These are phyloP conservation scores for Schizosaccharomyces osmophilus DNA, from an alignment of 805 yeast species.

Conservation along the genomic window DNA sequence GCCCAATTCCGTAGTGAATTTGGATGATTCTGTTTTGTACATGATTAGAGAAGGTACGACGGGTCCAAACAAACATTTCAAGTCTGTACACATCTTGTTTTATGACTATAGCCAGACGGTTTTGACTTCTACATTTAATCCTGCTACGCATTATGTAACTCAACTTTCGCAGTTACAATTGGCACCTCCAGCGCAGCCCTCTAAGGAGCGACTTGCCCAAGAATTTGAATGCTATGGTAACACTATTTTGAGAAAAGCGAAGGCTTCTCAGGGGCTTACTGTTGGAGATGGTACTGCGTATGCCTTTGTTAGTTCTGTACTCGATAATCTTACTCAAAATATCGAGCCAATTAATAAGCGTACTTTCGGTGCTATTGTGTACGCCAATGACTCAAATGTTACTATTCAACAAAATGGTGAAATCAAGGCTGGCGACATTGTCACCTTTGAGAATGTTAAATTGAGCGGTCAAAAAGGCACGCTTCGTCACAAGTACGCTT, in stretches of 20 bases:
- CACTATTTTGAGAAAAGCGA: constrained; percentile 23
- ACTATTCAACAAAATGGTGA: constrained; percentile 30
- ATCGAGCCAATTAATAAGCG: constrained; percentile 38
- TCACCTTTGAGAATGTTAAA: constrained; percentile 49
- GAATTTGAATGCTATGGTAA: constrained; percentile 29
- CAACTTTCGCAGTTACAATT: constrained; percentile 15
- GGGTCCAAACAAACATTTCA: neutral
- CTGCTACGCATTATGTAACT: constrained; percentile 30
- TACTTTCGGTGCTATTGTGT: constrained; percentile 51
- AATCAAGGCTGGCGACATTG: constrained; percentile 61
- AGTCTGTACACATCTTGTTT: constrained; percentile 32
- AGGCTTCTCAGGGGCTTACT: constrained; percentile 9
- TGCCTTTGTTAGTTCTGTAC: constrained; percentile 14
- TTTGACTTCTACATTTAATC: constrained; percentile 28
- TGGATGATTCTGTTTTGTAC: neutral
- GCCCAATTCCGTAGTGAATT: neutral
- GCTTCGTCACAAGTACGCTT: constrained; percentile 29
- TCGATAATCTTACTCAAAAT: constrained; percentile 18
- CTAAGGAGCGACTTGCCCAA: constrained; percentile 22
- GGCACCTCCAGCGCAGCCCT: constrained; percentile 23
- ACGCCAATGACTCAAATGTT: constrained; percentile 28
- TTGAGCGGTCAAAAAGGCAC: constrained; percentile 41
- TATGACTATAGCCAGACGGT: constrained; percentile 47
- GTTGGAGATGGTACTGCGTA: constrained; percentile 15
- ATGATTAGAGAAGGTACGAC: neutral